phyloP scores from a whole-genome alignment of 371 early-diverging fungal genomes.

The Mucor velutinosus region DNA sequence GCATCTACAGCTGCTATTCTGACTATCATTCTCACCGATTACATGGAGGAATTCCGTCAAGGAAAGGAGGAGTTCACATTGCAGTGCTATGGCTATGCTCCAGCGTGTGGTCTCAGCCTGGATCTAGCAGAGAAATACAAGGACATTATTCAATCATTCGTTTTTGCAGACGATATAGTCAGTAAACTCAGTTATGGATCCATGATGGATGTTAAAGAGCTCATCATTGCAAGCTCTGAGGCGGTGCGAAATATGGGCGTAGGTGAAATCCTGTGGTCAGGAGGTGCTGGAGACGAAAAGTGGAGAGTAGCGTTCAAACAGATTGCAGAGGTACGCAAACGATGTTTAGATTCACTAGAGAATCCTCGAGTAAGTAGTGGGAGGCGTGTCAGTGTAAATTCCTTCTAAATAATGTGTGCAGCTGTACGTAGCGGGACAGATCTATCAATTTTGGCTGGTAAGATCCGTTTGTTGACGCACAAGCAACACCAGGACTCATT shows the following conservation, averaged over 20 bases:
- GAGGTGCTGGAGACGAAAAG: slow-evolving; percentile 31
- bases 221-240: slow-evolving; percentile 50
- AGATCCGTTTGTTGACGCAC: background rate
- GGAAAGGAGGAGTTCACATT: slow-evolving; percentile 38
- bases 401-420: background rate
- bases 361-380: slow-evolving; percentile 47
- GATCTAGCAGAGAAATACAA: slow-evolving; percentile 49
- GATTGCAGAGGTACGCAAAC: slow-evolving; percentile 40
- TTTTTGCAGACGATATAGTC: slow-evolving; percentile 55
- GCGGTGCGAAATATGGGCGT: slow-evolving; percentile 38
- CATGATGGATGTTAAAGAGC: slow-evolving; percentile 53
- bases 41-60: slow-evolving; percentile 56
- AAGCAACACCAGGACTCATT: background rate
- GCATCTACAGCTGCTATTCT: slow-evolving; percentile 78
- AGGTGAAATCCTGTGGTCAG: slow-evolving; percentile 40
- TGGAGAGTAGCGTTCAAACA: slow-evolving; percentile 47
- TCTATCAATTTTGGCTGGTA: slow-evolving; percentile 57
- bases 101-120: slow-evolving; percentile 48
- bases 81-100: slow-evolving; percentile 50
- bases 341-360: slow-evolving; percentile 32
- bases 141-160: slow-evolving; percentile 47
- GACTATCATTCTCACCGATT: slow-evolving; percentile 75
- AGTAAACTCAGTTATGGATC: slow-evolving; percentile 55
- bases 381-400: background rate
- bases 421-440: slow-evolving; percentile 52